A percentile compares a stretch with the other conserved stretches of the same genome.
Evolutionary conservation across 164 flowering plant genomes (phyloP).

Genomic region (Houttuynia cordata): DNA sequence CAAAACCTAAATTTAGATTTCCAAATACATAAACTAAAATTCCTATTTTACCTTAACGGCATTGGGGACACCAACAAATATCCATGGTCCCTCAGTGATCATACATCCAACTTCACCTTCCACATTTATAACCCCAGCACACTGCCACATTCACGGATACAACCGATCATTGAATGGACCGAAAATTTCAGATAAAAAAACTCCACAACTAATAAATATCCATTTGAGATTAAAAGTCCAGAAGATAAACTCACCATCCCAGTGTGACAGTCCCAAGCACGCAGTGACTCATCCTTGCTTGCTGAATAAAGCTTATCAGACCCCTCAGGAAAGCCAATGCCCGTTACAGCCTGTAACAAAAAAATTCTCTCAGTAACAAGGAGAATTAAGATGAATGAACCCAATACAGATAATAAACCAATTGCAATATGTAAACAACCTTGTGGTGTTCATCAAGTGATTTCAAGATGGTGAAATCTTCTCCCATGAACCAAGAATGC

Average conservation of each 20-base stretch:
- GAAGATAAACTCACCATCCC: constrained; percentile 47
- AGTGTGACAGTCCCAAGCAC: constrained; percentile 76
- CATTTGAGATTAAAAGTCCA: background rate
- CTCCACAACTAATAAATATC: background rate
- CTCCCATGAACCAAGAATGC: constrained; percentile 68
- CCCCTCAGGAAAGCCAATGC: constrained; percentile 67
- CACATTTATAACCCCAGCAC: constrained; percentile 43
- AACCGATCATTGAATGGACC: background rate
- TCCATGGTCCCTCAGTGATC: constrained; percentile 97
- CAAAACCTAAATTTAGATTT: too few species aligned
- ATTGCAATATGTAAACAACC: constrained; percentile 20
- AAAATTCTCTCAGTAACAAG: background rate
- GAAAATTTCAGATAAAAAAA: background rate
- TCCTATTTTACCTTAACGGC: constrained; percentile 51
- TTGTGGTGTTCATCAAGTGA: constrained; percentile 82
- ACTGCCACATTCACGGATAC: constrained; percentile 19
- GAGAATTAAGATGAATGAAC: background rate
- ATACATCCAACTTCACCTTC: constrained; percentile 85
- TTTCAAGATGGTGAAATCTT: constrained; percentile 46
- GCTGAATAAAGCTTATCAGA: constrained; percentile 73
- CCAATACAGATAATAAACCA: background rate
- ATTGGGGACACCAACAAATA: constrained; percentile 81
- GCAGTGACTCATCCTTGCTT: constrained; percentile 58
- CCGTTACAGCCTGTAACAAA: constrained; percentile 48
- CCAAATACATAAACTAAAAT: background rate